Conservation (phyloP, 129 eudicot genomes). For the Saposhnikovia divaricata region DNA sequence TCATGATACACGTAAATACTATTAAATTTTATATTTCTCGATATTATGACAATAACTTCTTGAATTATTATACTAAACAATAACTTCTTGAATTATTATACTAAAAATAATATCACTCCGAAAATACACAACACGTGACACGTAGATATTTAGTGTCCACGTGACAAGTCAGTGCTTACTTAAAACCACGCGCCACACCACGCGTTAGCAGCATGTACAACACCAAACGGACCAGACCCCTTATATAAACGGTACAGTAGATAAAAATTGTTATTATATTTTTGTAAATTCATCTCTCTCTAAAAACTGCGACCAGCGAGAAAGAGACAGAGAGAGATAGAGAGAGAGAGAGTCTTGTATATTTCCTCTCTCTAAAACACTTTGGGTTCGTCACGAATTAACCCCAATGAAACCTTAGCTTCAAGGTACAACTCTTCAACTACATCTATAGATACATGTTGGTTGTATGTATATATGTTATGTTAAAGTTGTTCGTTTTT, state of each 20-base stretch:
- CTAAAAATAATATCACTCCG: too few relatives aligned
- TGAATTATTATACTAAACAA: too few relatives aligned
- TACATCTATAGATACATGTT: background rate
- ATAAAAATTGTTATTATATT: background rate
- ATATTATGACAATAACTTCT: too few relatives aligned
- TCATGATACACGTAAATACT: too few relatives aligned
- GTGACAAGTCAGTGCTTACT: background rate
- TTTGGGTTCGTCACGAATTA: background rate
- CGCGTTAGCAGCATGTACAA: background rate
- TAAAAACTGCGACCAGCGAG: constrained; percentile 9
- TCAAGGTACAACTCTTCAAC: constrained; percentile 8
- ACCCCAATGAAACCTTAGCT: constrained; percentile 12
- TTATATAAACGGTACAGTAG: background rate
- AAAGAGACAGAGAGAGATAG: background rate
- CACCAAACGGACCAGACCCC: background rate
- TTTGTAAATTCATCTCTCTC: constrained; percentile 17
- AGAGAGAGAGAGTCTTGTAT: constrained; percentile 14
- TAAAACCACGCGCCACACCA: background rate
- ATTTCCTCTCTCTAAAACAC: constrained; percentile 12
- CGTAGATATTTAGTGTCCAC: background rate
- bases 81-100: too few relatives aligned
- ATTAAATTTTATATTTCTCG: too few relatives aligned
- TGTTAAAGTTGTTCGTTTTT: constrained; percentile 13
- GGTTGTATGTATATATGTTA: background rate
- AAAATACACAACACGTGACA: background rate